Conservation (phyloP, 2,329 filamentous ascomycete genomes). For the Colletotrichum brevisporum region DNA sequence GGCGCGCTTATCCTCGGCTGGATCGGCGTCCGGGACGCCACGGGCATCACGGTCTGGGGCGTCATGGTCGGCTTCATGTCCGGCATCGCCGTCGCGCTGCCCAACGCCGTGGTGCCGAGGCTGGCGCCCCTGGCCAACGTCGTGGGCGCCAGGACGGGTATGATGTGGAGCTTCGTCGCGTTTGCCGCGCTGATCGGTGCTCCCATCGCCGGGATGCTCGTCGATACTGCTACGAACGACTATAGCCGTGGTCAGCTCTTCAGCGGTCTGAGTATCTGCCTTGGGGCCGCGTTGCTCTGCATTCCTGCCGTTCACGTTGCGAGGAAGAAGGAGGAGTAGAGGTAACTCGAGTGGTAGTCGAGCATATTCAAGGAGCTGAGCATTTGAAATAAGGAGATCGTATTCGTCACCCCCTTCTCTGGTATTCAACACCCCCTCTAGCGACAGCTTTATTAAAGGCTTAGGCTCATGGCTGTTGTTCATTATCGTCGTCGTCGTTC, state of each 20-base stretch:
- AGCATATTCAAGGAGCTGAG: too few relatives aligned
- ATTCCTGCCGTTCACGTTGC: not conserved
- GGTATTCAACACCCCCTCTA: too few relatives aligned
- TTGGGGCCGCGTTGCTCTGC: not conserved
- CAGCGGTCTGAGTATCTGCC: not conserved
- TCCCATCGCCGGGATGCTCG: conserved; percentile 10
- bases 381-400: too few relatives aligned
- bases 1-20: conserved; percentile 4
- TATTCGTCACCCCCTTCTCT: too few relatives aligned
- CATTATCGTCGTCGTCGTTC: too few relatives aligned
- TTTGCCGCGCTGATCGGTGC: conserved; percentile 23
- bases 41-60: conserved; percentile 23
- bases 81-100: conserved; percentile 17
- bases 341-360: not conserved
- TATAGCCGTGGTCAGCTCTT: not conserved
- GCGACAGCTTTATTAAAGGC: too few relatives aligned
- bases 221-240: not conserved
- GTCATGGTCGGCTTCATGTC: conserved; percentile 32
- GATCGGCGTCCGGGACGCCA: conserved; percentile 4
- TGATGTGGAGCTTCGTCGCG: conserved; percentile 20
- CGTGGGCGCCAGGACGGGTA: conserved; percentile 22
- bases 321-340: not conserved
- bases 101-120: conserved; percentile 9
- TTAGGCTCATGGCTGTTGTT: too few relatives aligned
- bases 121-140: conserved; percentile 3